Percentiles rank a stretch among this genome's conserved stretches.
Evolutionary conservation across 352 stramenopile genomes (phyloP).

Genomic region (Aphanomyces astaci): DNA sequence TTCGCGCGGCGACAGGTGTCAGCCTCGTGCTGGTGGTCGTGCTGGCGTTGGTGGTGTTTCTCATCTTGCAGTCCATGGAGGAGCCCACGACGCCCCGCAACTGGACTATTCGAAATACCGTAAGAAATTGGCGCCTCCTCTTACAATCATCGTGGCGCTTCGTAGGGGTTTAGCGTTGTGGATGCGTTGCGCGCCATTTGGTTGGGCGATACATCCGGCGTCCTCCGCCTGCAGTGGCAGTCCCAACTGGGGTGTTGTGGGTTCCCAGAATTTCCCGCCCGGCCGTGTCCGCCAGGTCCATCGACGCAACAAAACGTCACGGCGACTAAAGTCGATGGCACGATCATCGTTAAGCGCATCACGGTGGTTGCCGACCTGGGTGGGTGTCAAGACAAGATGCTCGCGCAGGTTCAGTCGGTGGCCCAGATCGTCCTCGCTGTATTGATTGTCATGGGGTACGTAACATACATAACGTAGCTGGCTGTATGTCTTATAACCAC

Average conservation of each 20-base stretch:
- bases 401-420: slow-evolving; percentile 42
- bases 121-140: too few relatives aligned
- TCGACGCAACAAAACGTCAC: slow-evolving; percentile 47
- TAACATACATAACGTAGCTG: too few relatives aligned
- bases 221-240: slow-evolving; percentile 43
- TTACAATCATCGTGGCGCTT: not conserved
- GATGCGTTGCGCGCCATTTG: slow-evolving; percentile 41
- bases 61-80: slow-evolving; percentile 50
- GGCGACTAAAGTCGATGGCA: slow-evolving; percentile 50
- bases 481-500: too few relatives aligned
- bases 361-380: slow-evolving; percentile 40
- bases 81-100: slow-evolving; percentile 31
- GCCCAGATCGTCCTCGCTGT: slow-evolving; percentile 25
- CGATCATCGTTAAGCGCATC: slow-evolving; percentile 35
- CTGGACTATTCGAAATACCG: slow-evolving; percentile 65
- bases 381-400: slow-evolving; percentile 46
- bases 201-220: slow-evolving; percentile 34
- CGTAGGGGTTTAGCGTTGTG: slow-evolving; percentile 48
- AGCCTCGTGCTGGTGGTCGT: slow-evolving; percentile 36
- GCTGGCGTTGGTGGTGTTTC: slow-evolving; percentile 44
- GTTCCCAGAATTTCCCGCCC: slow-evolving; percentile 43
- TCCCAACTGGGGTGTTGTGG: slow-evolving; percentile 65
- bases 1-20: slow-evolving; percentile 36
- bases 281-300: slow-evolving; percentile 45
- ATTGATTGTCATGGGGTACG: slow-evolving; percentile 11